Percentiles rank a stretch among this genome's conserved stretches.
Evolutionary conservation across 306 rosid species (phyloP).

Genomic region (Ormosia semicastrata): DNA sequence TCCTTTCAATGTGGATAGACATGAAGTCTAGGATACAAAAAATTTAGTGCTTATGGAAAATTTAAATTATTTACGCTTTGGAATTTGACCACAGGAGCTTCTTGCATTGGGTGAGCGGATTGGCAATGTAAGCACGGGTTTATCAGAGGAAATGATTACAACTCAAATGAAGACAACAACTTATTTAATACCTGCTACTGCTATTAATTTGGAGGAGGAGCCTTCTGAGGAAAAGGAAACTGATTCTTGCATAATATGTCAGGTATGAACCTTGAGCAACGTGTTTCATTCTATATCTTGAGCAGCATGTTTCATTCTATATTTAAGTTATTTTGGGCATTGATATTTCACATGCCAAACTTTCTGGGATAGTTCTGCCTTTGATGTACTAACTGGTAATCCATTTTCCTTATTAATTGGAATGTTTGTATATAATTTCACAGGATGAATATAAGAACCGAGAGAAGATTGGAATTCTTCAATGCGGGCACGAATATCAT

Average conservation of each 20-base stretch:
- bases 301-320: neutral
- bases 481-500: constrained; percentile 88
- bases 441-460: constrained; percentile 75
- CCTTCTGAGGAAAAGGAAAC: constrained; percentile 42
- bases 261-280: constrained; percentile 50
- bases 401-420: neutral
- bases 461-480: constrained; percentile 70
- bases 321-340: neutral
- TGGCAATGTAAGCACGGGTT: constrained; percentile 67
- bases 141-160: constrained; percentile 53
- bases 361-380: neutral
- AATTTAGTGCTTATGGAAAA: neutral
- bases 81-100: constrained; percentile 59
- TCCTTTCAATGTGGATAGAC: neutral
- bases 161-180: constrained; percentile 49
- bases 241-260: constrained; percentile 67
- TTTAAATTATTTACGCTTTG: neutral
- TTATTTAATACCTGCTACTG: constrained; percentile 39
- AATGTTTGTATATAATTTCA: constrained; percentile 7
- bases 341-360: neutral
- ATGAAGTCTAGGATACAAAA: neutral
- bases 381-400: neutral
- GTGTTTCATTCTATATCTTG: no score
- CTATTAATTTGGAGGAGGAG: constrained; percentile 47
- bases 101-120: constrained; percentile 76